These are phyloP conservation scores for Zasmidium angulare DNA, from an alignment of 2,329 filamentous ascomycete genomes.

Conservation along the genomic window DNA sequence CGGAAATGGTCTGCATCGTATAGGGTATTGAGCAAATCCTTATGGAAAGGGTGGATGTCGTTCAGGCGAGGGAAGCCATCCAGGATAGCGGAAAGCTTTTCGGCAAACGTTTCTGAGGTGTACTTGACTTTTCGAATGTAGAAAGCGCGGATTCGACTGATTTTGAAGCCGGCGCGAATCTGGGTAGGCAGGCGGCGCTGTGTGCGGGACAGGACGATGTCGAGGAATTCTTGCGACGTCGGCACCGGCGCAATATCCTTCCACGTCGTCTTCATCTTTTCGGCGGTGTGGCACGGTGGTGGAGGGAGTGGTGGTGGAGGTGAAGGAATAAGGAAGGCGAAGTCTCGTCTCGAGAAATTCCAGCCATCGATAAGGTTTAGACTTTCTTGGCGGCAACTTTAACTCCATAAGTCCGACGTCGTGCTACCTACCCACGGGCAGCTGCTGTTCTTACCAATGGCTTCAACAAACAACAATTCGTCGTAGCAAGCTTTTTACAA, in stretches of 20 bases:
- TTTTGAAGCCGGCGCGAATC: slow-evolving; percentile 94
- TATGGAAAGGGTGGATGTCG: slow-evolving; percentile 94
- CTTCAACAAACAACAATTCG: too few relatives aligned
- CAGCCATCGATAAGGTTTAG: too few relatives aligned
- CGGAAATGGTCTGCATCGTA: slow-evolving; percentile 98
- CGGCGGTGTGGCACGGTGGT: slow-evolving; percentile 11
- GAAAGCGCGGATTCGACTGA: slow-evolving; percentile 89
- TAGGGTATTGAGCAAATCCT: slow-evolving; percentile 90
- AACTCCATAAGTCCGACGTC: too few relatives aligned
- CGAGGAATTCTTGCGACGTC: slow-evolving; percentile 91
- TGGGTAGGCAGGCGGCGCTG: slow-evolving; percentile 92
- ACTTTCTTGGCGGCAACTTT: too few relatives aligned
- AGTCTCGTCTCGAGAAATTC: too few relatives aligned
- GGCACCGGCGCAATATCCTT: slow-evolving; percentile 59
- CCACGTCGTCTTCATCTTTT: slow-evolving; percentile 59
- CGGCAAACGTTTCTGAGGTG: slow-evolving; percentile 92
- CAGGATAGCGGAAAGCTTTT: slow-evolving; percentile 88
- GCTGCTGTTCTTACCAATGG: too few relatives aligned
- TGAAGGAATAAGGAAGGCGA: neutral
- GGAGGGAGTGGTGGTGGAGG: neutral
- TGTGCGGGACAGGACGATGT: slow-evolving; percentile 92
- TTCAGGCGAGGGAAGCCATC: slow-evolving; percentile 89
- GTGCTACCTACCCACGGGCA: too few relatives aligned
- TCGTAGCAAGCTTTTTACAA: too few relatives aligned
- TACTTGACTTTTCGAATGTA: slow-evolving; percentile 99